These are phyloP conservation scores for Aquilaria agallochum DNA, from an alignment of 441 rosid species.

Conservation along the genomic window DNA sequence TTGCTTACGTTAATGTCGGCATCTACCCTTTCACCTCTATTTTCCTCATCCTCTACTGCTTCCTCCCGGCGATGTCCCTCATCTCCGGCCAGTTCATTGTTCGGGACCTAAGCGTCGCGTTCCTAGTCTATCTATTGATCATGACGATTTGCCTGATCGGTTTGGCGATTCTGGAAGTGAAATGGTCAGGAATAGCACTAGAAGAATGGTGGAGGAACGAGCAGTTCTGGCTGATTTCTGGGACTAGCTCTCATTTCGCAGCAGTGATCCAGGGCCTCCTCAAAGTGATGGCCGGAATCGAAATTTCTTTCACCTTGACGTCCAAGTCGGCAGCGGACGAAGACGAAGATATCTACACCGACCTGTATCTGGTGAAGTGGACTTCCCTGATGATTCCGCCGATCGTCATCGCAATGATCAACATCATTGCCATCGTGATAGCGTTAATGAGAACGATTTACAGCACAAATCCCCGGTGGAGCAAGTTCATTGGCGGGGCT, in stretches of 20 bases:
- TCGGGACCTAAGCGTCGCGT: slow-evolving; percentile 45
- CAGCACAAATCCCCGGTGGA: slow-evolving; percentile 69
- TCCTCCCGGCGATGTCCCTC: slow-evolving; percentile 89
- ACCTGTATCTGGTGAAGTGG: slow-evolving; percentile 78
- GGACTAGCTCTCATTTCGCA: slow-evolving; percentile 77
- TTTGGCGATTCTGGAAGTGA: slow-evolving; percentile 72
- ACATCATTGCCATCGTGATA: slow-evolving; percentile 61
- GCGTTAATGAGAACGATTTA: slow-evolving; percentile 68
- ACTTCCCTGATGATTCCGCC: slow-evolving; percentile 81
- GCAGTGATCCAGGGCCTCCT: slow-evolving; percentile 79
- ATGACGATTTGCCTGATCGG: slow-evolving; percentile 57
- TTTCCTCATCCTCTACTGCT: slow-evolving; percentile 83
- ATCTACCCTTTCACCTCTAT: slow-evolving; percentile 82
- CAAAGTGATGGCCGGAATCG: slow-evolving; percentile 85
- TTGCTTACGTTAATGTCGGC: slow-evolving; percentile 79
- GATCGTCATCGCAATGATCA: slow-evolving; percentile 79
- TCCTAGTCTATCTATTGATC: slow-evolving; percentile 54
- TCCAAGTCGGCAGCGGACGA: slow-evolving; percentile 73
- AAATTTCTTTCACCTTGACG: slow-evolving; percentile 85
- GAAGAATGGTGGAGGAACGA: slow-evolving; percentile 99
- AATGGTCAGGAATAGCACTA: slow-evolving; percentile 72
- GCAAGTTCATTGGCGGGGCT: slow-evolving; percentile 82
- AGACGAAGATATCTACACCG: slow-evolving; percentile 70
- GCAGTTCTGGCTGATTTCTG: slow-evolving; percentile 82
- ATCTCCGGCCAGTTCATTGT: slow-evolving; percentile 88